Conservation (phyloP, 164 flowering plant species). For the Macadamia tetraphylla region DNA sequence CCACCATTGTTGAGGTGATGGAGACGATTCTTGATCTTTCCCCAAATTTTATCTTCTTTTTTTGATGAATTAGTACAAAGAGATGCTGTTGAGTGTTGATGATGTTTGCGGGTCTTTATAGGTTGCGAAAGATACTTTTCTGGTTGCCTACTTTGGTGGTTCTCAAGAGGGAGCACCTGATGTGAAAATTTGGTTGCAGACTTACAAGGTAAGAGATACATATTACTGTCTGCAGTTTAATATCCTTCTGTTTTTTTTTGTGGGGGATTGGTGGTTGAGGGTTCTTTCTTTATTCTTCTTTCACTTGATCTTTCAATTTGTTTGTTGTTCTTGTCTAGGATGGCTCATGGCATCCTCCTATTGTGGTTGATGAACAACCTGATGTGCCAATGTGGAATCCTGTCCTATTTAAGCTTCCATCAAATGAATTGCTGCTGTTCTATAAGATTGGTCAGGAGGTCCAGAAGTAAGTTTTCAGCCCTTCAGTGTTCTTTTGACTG, state of each 20-base stretch:
- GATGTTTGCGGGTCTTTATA: slow-evolving; percentile 13
- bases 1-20: not conserved
- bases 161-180: slow-evolving; percentile 80
- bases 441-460: not conserved
- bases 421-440: not conserved
- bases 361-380: slow-evolving; percentile 58
- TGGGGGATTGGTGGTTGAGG: no score
- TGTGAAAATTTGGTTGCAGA: slow-evolving; percentile 91
- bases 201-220: slow-evolving; percentile 43
- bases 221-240: not conserved
- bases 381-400: slow-evolving; percentile 96
- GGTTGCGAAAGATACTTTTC: slow-evolving; percentile 65
- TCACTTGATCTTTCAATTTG: not conserved
- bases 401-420: slow-evolving; percentile 50
- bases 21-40: not conserved
- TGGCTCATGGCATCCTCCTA: slow-evolving; percentile 70
- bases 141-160: slow-evolving; percentile 94
- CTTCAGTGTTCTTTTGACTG: not conserved
- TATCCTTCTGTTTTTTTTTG: not conserved
- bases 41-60: no score
- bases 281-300: not conserved
- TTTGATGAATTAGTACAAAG: no score
- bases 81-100: no score
- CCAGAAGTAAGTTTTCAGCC: not conserved
- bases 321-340: slow-evolving; percentile 37